Evolutionary conservation across 306 rosid species (phyloP), one percentile per base, ranked within the genome.

Genomic region (Pterocarpus santalinus): DNA sequence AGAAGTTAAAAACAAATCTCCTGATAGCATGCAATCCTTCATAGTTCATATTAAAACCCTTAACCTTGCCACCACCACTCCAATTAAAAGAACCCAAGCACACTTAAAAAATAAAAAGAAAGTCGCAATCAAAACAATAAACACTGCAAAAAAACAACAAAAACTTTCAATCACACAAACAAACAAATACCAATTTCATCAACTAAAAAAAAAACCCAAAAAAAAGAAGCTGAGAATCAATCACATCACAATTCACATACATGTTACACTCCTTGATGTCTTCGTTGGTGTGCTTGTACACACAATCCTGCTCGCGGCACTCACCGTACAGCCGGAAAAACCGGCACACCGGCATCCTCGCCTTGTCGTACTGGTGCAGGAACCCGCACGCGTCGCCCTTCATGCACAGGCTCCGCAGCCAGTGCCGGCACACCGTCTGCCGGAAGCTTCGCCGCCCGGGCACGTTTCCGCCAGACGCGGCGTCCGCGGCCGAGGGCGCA

Each of bases 301-400:
- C 99, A 72, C 99, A 95, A 72, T 95, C 99, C 89, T 93, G 98
- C 84, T 95, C 99, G 8, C 98, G 92, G 76, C 99, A 95, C 92
- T 95, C 99, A 4, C 99, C 99, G 58, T 83, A 93, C 58, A 93
- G 79, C 14, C 99, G 87, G 39, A 95, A 95, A 81, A 93, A 95
- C 7, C 99, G 89, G 81, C 99, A 95, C 46, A 95, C 93, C 8
- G 99, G 99, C 99, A 95, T 95, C 61, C 99, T 85, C 46, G 98
- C 87, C 88, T 95, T 95, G 86, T 95, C 99, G 73, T 95, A 95
- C 80, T 95, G 99, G 35, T 95, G 98, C 69, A 95, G 86, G 84
- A 95, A 95, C 62, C 99, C 99, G 77, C 99, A 95, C 47, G 99
- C 97, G 14, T 95, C 99, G 8, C 99, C 99, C 77, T 95, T 95